Evolutionary conservation across 257 asterid species (phyloP).

Genomic region (Solanum paucissectum): DNA sequence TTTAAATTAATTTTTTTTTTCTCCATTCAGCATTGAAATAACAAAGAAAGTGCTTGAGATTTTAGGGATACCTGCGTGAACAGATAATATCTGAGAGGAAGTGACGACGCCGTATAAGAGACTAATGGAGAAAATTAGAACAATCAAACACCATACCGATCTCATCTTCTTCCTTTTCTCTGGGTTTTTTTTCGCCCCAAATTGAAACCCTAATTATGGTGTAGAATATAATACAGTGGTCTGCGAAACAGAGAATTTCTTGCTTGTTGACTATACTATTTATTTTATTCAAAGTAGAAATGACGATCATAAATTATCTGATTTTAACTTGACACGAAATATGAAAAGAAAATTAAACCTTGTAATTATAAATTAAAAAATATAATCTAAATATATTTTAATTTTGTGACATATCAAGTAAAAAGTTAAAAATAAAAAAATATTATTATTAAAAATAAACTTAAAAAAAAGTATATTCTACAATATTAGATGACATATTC

Average conservation of each 20-base stretch:
- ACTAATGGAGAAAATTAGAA: constrained; percentile 4
- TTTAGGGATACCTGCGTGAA: constrained; percentile 9
- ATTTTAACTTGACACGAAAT: not conserved
- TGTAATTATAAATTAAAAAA: too few relatives aligned
- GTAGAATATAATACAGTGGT: not conserved
- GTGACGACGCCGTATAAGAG: constrained; percentile 1
- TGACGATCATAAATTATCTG: too few relatives aligned
- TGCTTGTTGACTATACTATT: not conserved
- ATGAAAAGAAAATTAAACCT: rapidly evolving
- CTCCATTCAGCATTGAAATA: not conserved
- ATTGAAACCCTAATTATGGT: not conserved
- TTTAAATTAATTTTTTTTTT: not conserved
- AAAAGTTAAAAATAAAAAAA: not conserved
- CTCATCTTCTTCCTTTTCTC: constrained; percentile 7
- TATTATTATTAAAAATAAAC: not conserved
- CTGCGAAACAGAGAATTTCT: not conserved
- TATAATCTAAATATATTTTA: too few relatives aligned
- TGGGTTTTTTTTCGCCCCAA: not conserved
- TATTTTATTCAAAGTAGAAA: not conserved
- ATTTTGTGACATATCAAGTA: too few relatives aligned
- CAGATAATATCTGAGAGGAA: constrained; percentile 15
- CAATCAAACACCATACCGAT: constrained; percentile 4
- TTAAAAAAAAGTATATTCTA: not conserved
- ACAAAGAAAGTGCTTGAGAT: not conserved
- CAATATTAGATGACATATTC: not conserved